A percentile compares a stretch with the other conserved stretches of the same genome.
These are phyloP conservation scores for Fusarium cicatricum DNA, from an alignment of 2,329 filamentous ascomycete species.

Conservation along the genomic window DNA sequence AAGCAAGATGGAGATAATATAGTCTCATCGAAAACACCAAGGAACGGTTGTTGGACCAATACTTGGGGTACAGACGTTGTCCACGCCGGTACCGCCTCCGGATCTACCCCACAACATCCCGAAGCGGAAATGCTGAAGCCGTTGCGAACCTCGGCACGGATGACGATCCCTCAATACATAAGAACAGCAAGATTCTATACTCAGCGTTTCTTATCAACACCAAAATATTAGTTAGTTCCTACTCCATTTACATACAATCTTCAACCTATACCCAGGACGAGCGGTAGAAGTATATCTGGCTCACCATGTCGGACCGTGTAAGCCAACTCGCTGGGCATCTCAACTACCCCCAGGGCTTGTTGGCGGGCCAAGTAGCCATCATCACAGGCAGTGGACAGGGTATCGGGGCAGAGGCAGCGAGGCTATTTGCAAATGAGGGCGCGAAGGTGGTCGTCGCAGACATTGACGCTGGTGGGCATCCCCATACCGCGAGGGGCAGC, in stretches of 20 bases:
- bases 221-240: too few relatives aligned
- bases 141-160: conserved; percentile 42
- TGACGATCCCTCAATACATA: conserved; percentile 8
- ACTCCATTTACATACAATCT: too few relatives aligned
- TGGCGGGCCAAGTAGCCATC: conserved; percentile 83
- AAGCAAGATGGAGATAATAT: too few relatives aligned
- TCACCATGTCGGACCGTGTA: conserved; percentile 64
- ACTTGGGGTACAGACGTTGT: not conserved
- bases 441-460: conserved; percentile 86
- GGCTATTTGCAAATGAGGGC: conserved; percentile 86
- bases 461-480: conserved; percentile 72
- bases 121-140: conserved; percentile 24
- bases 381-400: conserved; percentile 88
- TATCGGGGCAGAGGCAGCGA: conserved; percentile 85
- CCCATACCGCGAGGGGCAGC: rapidly evolving
- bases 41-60: too few relatives aligned
- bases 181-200: not conserved
- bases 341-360: conserved; percentile 81
- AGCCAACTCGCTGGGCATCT: conserved; percentile 80
- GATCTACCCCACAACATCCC: conserved; percentile 40
- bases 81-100: not conserved
- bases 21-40: too few relatives aligned
- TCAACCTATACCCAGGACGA: not conserved
- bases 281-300: not conserved
- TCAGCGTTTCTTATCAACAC: too few relatives aligned